These are phyloP conservation scores for Colletotrichum cuscutae DNA, from an alignment of 2,329 filamentous ascomycete species.

Conservation along the genomic window DNA sequence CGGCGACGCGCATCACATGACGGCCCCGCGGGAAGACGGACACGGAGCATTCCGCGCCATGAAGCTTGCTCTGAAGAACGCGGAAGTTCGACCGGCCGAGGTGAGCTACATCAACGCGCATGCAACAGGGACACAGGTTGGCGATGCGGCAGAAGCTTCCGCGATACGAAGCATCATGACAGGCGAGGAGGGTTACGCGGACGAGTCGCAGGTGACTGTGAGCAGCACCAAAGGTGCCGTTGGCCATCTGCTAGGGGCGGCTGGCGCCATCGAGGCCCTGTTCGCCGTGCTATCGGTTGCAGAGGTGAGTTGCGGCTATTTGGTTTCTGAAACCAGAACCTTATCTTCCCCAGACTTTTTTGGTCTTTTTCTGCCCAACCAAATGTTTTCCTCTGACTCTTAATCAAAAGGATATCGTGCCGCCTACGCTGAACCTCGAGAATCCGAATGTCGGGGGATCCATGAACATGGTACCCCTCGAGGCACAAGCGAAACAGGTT, in stretches of 20 bases:
- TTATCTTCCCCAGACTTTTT: constrained; percentile 9
- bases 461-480: constrained; percentile 86
- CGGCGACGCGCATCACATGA: constrained; percentile 93
- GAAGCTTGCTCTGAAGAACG: constrained; percentile 82
- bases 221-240: constrained; percentile 95
- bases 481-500: constrained; percentile 76
- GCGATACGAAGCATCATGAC: constrained; percentile 84
- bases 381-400: constrained; percentile 21
- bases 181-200: constrained; percentile 73
- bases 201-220: constrained; percentile 76
- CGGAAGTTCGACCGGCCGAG: constrained; percentile 71
- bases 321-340: constrained; percentile 32
- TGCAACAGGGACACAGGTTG: constrained; percentile 86
- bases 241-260: constrained; percentile 90
- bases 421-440: constrained; percentile 87
- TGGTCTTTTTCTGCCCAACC: not conserved
- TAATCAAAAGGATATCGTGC: constrained; percentile 73
- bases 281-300: constrained; percentile 84
- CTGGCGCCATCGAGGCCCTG: constrained; percentile 89
- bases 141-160: constrained; percentile 86
- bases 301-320: constrained; percentile 67
- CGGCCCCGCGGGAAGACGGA: constrained; percentile 85
- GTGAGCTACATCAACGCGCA: constrained; percentile 97
- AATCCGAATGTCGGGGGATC: constrained; percentile 73
- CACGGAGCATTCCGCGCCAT: constrained; percentile 86